Percentiles rank a stretch among this genome's conserved stretches.
These are phyloP conservation scores for Aureobasidium sp. DNA, from an alignment of 2,329 filamentous ascomycete species.

Conservation along the genomic window DNA sequence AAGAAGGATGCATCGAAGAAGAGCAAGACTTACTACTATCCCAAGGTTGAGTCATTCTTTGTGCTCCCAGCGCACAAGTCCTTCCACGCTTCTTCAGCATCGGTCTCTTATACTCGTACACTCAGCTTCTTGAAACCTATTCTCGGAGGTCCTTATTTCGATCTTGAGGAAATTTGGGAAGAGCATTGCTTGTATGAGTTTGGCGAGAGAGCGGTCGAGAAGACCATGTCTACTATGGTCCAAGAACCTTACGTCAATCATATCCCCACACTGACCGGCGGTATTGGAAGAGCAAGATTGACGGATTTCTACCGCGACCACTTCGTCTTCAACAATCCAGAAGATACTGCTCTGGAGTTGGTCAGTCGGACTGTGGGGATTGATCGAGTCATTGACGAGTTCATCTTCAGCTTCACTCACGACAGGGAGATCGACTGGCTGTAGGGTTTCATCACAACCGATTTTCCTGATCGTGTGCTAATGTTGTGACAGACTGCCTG, in stretches of 20 bases:
- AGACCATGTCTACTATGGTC: slow-evolving; percentile 24
- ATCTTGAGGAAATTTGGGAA: slow-evolving; percentile 30
- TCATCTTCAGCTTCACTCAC: slow-evolving; percentile 48
- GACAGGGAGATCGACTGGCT: slow-evolving; percentile 70
- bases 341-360: slow-evolving; percentile 44
- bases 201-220: slow-evolving; percentile 20
- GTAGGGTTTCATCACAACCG: slow-evolving; percentile 35
- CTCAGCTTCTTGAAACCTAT: slow-evolving; percentile 56
- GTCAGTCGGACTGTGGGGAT: slow-evolving; percentile 49
- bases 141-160: slow-evolving; percentile 55
- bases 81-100: slow-evolving; percentile 47
- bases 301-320: slow-evolving; percentile 47
- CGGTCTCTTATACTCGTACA: slow-evolving; percentile 57
- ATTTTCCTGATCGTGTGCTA: background rate
- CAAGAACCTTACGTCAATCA: slow-evolving; percentile 28
- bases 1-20: slow-evolving; percentile 17
- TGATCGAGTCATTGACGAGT: slow-evolving; percentile 51
- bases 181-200: slow-evolving; percentile 46
- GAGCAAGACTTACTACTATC: slow-evolving; percentile 38
- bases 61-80: slow-evolving; percentile 41
- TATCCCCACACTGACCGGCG: slow-evolving; percentile 38
- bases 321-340: slow-evolving; percentile 47
- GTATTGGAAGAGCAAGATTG: slow-evolving; percentile 34
- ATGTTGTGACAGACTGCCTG: slow-evolving; percentile 46
- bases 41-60: slow-evolving; percentile 38